A percentile compares a stretch with the other conserved stretches of the same genome.
Evolutionary conservation across 805 yeast species (phyloP).

Genomic region (Saccharomyces jurei): DNA sequence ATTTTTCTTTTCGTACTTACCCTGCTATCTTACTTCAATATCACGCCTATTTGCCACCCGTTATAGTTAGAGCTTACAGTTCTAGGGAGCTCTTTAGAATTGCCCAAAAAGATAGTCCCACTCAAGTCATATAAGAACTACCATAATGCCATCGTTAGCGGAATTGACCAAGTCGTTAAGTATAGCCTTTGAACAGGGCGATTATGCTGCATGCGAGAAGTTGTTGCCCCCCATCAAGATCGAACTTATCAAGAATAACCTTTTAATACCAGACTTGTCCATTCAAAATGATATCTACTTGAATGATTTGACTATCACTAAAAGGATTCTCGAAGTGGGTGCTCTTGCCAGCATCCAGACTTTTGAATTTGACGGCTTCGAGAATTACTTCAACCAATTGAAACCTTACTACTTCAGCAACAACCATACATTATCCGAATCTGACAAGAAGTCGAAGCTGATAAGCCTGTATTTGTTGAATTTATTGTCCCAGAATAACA

Average conservation of each 20-base stretch:
- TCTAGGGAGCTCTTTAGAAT: neutral
- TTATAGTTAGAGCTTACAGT: neutral
- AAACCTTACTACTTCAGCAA: constrained; percentile 60
- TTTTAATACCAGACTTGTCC: constrained; percentile 60
- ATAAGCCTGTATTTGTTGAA: constrained; percentile 69
- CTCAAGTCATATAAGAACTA: neutral
- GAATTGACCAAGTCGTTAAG: constrained; percentile 64
- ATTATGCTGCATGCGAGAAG: constrained; percentile 52
- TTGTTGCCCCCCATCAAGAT: constrained; percentile 67
- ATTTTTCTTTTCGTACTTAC: neutral
- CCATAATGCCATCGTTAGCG: constrained; percentile 45
- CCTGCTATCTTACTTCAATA: neutral
- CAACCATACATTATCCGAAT: constrained; percentile 30
- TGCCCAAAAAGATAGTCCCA: neutral
- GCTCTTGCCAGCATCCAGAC: constrained; percentile 69
- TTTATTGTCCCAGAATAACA: constrained; percentile 72
- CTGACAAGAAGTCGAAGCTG: constrained; percentile 63
- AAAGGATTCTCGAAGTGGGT: constrained; percentile 81
- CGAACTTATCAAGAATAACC: constrained; percentile 66
- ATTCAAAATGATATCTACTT: constrained; percentile 32
- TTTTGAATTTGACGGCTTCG: constrained; percentile 55
- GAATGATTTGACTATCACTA: constrained; percentile 67
- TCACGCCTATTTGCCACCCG: neutral
- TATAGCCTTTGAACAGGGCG: constrained; percentile 49
- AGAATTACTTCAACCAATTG: constrained; percentile 64